Base-by-base conservation (phyloP, 495 filamentous ascomycete genomes). In the Staphylotrichum longicolle region DNA sequence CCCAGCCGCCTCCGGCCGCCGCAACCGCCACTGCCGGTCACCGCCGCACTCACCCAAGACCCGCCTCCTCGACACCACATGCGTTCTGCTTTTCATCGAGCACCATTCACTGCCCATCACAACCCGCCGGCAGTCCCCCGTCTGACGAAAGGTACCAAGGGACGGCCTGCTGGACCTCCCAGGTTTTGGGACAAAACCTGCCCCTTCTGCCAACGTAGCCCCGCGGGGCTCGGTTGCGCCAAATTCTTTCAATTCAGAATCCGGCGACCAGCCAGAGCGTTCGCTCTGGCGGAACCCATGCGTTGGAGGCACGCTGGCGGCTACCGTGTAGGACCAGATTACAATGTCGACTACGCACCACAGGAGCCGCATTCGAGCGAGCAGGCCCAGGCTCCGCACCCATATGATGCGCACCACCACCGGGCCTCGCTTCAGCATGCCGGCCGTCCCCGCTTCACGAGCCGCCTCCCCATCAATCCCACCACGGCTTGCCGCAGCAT, bases 211-310 rank as follows among this genome's bases (percentile, higher is more conserved):
- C 69, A 61, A 68, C 61, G 63, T 63, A 77, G 75, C 77, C 78
- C 75, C 69, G 65, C 74, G 76, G 77, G 78, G 78, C 78, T 72
- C 72, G 67, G 55, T 64, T 72, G 64, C 63, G 70, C 68, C 77
- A 75, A 77, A 80, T 79, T 78, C 72, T 80, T 74, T 76, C 78
- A 64, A 73, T 78, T 74, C 78, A 81, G 74, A 78, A 65, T 75
- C 77, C 78, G 79, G 82, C 81, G 79, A 81, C 79, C 83, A 85
- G 83, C 84, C 82, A 83, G 82, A 83, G 83, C 83, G 79, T 74
- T 78, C 81, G 84, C 83, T 87, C 83, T 86, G 85, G 85, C 83
- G 83, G 85, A 81, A 83, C 82, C 80, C 83, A 88, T 88, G 85
- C 78, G 77, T 84, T 74, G 80, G 80, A 77, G 84, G 78, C 82